Percentiles rank a stretch among this genome's conserved stretches.
These are phyloP conservation scores for Termitomyces sp. DNA, from an alignment of 768 basidiomycete genomes.

Conservation along the genomic window DNA sequence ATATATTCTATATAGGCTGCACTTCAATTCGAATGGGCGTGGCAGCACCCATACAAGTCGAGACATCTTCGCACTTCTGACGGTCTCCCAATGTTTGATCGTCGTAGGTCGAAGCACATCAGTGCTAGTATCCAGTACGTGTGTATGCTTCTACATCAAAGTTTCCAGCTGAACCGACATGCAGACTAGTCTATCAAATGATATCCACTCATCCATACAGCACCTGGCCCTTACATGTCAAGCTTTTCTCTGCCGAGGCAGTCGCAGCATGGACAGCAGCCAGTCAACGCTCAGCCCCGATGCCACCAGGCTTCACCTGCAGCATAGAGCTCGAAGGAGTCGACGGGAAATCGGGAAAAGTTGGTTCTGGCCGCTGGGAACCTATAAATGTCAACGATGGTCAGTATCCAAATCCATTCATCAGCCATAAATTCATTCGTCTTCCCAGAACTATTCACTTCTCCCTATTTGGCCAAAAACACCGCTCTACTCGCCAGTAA, in stretches of 20 bases:
- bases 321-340: slow-evolving; percentile 62
- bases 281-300: slow-evolving; percentile 19
- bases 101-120: slow-evolving; percentile 28
- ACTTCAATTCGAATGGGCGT: slow-evolving; percentile 79
- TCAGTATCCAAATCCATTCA: slow-evolving; percentile 19
- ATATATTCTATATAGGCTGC: slow-evolving; percentile 42
- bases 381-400: slow-evolving; percentile 59
- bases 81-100: slow-evolving; percentile 34
- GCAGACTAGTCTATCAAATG: slow-evolving; percentile 60
- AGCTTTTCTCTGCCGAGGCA: slow-evolving; percentile 66
- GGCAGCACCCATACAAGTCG: slow-evolving; percentile 73
- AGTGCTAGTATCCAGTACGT: slow-evolving; percentile 45
- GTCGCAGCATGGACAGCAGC: slow-evolving; percentile 47
- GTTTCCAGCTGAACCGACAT: background rate
- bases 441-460: slow-evolving; percentile 41
- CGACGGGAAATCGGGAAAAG: slow-evolving; percentile 53
- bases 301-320: slow-evolving; percentile 50
- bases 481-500: slow-evolving; percentile 33
- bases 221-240: slow-evolving; percentile 70
- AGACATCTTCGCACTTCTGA: slow-evolving; percentile 51
- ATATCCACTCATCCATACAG: slow-evolving; percentile 62
- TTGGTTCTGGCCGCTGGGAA: slow-evolving; percentile 48
- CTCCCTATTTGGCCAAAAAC: slow-evolving; percentile 43
- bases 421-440: background rate
- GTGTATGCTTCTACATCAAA: background rate